These are phyloP conservation scores for Plasmodium gonderi DNA, from an alignment of 169 alveolate genomes.

Conservation along the genomic window DNA sequence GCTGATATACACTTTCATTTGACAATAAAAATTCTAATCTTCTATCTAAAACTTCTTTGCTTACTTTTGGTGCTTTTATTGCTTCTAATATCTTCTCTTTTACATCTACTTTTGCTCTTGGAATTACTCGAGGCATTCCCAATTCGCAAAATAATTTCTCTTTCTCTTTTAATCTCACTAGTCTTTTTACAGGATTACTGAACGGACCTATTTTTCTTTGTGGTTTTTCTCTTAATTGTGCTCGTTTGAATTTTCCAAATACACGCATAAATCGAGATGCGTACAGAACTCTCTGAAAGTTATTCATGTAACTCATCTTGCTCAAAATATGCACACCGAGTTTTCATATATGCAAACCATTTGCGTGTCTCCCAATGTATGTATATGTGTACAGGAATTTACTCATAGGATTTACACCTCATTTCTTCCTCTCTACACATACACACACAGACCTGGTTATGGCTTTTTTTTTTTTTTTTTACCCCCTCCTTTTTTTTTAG, in stretches of 20 bases:
- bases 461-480: too few species aligned
- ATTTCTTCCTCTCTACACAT: too few species aligned
- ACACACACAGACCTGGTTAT: too few species aligned
- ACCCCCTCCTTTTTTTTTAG: too few species aligned
- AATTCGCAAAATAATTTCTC: conserved; percentile 83
- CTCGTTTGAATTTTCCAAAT: conserved; percentile 85
- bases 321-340: too few species aligned
- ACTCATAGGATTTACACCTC: too few species aligned
- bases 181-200: conserved; percentile 84
- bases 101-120: conserved; percentile 78
- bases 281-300: conserved; percentile 70
- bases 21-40: conserved; percentile 85
- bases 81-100: conserved; percentile 74
- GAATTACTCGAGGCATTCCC: conserved; percentile 84
- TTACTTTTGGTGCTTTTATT: conserved; percentile 84
- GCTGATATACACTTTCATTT: conserved; percentile 84
- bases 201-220: conserved; percentile 86
- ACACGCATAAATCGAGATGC: conserved; percentile 82
- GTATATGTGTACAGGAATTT: too few species aligned
- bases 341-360: too few species aligned
- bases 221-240: conserved; percentile 87
- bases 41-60: conserved; percentile 82
- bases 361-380: too few species aligned
- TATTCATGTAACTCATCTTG: conserved; percentile 46
- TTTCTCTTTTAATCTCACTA: conserved; percentile 85